Base-by-base conservation (phyloP, 805 yeast species). In the Cyberlindnera sargentensis region DNA sequence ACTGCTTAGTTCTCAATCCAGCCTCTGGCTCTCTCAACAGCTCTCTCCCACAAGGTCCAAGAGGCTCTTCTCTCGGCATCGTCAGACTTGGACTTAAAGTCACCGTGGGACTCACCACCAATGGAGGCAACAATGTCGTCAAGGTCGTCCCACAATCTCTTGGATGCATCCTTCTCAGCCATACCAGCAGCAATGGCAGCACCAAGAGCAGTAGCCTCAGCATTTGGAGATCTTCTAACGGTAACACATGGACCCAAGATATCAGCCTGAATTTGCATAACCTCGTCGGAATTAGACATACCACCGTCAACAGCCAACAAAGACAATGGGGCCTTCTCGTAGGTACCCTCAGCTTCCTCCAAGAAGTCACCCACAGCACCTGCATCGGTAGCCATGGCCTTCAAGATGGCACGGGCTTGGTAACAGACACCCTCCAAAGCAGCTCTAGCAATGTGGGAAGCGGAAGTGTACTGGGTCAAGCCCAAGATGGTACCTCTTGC, bases 131-230 rank as follows among this genome's bases (percentile, higher is more conserved):
- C 69, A 36, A 85, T 84, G 47, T 89, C 96, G 41, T 76, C 82
- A 48, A 89, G 67, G 52, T 79, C 76, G 44, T 71, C 72, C 96
- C 96, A 90, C 38, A 88, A 63, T 45, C 85, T 74, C 23, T 79
- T 77, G 25, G 69, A 64, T 10, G 78, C 67, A 11, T 76, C 68
- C 44, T 65, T 56, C 41, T 57, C 55, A 6, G 70, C 78, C 56
- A 89, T 68, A 9, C 96, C 96, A 3, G 98, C 95, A 28, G 96
- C 96, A 52, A 91, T 84, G 4, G 97, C 96, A 6, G 96, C 95
- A 28, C 98, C 98, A 49, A 90, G 73, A 0, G 97, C 96, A 5
- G 97, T 90, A 60, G 96, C 88, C 65, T 90, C 98, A 31, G 87
- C 70, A 62, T 82, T 84, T 30, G 78, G 75, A 2, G 96, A 89